Percentiles rank a stretch among this genome's conserved stretches.
phyloP scores from a whole-genome alignment of 768 basidiomycete genomes.

The Mycena galericulata region DNA sequence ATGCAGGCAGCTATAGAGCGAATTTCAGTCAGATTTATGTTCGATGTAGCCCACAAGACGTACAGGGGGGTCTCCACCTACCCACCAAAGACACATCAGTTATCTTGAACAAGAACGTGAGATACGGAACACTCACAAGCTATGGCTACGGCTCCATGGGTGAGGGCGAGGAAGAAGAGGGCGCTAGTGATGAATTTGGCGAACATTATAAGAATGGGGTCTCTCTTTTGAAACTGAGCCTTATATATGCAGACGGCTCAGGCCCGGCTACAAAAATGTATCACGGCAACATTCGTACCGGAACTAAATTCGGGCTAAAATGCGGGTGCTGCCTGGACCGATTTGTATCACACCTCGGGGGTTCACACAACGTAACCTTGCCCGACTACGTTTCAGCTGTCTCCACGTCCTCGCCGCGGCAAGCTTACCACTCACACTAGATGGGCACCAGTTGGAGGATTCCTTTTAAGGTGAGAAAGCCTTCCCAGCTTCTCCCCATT shows the following conservation, averaged over 20 bases:
- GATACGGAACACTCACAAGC: not conserved
- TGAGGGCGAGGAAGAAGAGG: not conserved
- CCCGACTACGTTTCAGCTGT: not conserved
- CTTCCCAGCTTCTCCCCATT: not conserved
- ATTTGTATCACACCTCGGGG: not conserved
- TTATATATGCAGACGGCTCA: not conserved
- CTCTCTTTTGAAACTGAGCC: not conserved
- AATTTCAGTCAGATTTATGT: not conserved
- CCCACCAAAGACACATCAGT: not conserved
- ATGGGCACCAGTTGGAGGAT: not conserved
- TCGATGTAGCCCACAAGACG: not conserved
- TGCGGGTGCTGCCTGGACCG: not conserved
- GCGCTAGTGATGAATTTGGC: constrained; percentile 1
- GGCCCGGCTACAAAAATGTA: not conserved
- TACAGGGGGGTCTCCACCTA: constrained; percentile 9
- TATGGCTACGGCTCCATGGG: not conserved
- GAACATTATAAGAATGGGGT: not conserved
- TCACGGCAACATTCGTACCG: not conserved
- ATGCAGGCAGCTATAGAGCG: not conserved
- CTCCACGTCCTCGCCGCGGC: not conserved
- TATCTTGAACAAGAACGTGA: not conserved
- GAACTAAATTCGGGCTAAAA: too few species aligned
- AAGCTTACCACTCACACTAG: not conserved
- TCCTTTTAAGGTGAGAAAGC: not conserved
- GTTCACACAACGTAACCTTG: not conserved